Evolutionary conservation across 768 basidiomycete genomes (phyloP), one percentile per base, ranked within the genome.

Genomic region (Naganishia vishniacii): DNA sequence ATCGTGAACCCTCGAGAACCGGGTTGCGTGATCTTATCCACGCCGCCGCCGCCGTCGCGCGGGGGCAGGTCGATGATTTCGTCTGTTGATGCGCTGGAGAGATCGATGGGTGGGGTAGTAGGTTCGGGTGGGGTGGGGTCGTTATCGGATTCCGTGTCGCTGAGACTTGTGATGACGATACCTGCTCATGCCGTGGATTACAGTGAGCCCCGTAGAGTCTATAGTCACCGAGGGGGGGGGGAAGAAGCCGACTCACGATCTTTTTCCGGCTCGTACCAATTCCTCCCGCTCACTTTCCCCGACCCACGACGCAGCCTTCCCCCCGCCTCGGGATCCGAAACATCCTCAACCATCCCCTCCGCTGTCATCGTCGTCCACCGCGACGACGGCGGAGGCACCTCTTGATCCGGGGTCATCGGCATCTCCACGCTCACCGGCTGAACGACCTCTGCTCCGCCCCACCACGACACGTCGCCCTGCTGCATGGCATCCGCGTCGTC

Each of bases 191-290:
- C n/a, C n/a, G n/a, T n/a, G n/a, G n/a, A n/a, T n/a, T n/a, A n/a
- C n/a, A n/a, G n/a, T n/a, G n/a, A n/a, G n/a, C n/a, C n/a, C n/a
- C n/a, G n/a, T n/a, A n/a, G n/a, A n/a, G n/a, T n/a, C n/a, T n/a
- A n/a, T n/a, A n/a, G n/a, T n/a, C n/a, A n/a, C n/a, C n/a, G n/a
- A n/a, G n/a, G n/a, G n/a, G n/a, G n/a, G n/a, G n/a, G n/a, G n/a
- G n/a, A n/a, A n/a, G n/a, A n/a, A n/a, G n/a, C n/a, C n/a, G n/a
- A 62, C 61, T 62, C 37, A 62, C 64, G 64, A 49, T 65, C 64
- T 16, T 59, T 59, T 29, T 65, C 64, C 25, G 64, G 58, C 37
- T 65, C 64, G 47, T 65, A 65, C 64, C 59, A 65, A 7, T 29
- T 51, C 49, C 31, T 53, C 11, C 40, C 48, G 8, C 34, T 47